These are phyloP conservation scores for Anacardium occidentale DNA, from an alignment of 345 rosid genomes.

Conservation along the genomic window DNA sequence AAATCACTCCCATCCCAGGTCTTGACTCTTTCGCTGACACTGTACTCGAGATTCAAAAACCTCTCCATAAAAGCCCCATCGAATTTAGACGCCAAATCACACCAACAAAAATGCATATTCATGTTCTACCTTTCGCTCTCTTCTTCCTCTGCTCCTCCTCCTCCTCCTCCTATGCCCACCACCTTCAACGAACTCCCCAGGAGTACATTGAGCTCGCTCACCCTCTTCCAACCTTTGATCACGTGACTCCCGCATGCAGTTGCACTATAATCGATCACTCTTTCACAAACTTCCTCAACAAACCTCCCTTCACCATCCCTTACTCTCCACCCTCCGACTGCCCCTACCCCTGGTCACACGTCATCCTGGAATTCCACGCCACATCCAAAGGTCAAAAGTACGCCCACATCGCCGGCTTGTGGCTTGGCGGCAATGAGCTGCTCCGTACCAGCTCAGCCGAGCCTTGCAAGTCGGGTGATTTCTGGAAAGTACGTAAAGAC, in stretches of 20 bases:
- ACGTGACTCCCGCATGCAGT: conserved; percentile 55
- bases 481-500: conserved; percentile 82
- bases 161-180: conserved; percentile 30
- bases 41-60: no score
- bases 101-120: neutral
- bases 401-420: conserved; percentile 69
- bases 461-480: conserved; percentile 59
- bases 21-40: no score
- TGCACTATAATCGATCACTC: conserved; percentile 62
- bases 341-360: conserved; percentile 64
- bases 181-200: conserved; percentile 33
- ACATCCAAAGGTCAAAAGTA: conserved; percentile 69
- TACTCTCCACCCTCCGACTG: conserved; percentile 62
- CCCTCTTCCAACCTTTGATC: conserved; percentile 51
- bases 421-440: conserved; percentile 88
- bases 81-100: neutral
- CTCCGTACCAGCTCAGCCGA: conserved; percentile 91
- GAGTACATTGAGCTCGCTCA: conserved; percentile 52
- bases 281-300: conserved; percentile 65
- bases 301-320: conserved; percentile 62
- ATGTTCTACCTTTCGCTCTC: neutral
- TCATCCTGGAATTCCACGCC: conserved; percentile 55
- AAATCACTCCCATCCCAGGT: no score
- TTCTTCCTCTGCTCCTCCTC: conserved; percentile 20
- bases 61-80: neutral